A percentile compares a stretch with the other conserved stretches of the same genome.
Evolutionary conservation across 73 alveolate genomes (phyloP).

Genomic region (Symbiodinium pilosum): DNA sequence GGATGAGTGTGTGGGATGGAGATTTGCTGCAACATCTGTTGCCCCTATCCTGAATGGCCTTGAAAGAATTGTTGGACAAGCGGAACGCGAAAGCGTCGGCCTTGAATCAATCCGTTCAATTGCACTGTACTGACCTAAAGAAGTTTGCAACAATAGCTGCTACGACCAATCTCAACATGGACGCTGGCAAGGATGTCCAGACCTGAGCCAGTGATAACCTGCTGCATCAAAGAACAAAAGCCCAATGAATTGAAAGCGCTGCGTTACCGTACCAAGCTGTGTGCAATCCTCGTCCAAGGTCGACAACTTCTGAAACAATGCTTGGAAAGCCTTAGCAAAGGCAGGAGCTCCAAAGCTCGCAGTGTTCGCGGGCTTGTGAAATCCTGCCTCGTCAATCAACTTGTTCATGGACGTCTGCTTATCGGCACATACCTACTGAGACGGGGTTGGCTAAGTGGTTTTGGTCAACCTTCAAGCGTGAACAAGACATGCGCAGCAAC

Average conservation of each 20-base stretch:
- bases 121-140: too few species aligned
- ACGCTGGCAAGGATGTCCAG: too few species aligned
- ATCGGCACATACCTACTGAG: conserved; percentile 63
- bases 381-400: conserved; percentile 12
- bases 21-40: too few species aligned
- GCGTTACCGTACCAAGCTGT: neutral
- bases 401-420: conserved; percentile 58
- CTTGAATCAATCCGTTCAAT: too few species aligned
- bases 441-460: too few species aligned
- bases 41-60: neutral
- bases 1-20: too few species aligned
- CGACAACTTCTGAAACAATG: conserved; percentile 19
- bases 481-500: neutral
- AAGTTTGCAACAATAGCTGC: too few species aligned
- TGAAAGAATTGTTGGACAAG: conserved; percentile 19
- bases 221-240: too few species aligned
- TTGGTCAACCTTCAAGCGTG: too few species aligned
- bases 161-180: too few species aligned
- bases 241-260: too few species aligned
- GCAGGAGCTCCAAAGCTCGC: neutral
- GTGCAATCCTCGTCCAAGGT: conserved; percentile 56
- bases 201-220: too few species aligned
- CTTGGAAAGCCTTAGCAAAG: conserved; percentile 2
- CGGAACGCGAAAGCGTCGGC: conserved; percentile 56
- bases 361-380: neutral